A percentile compares a stretch with the other conserved stretches of the same genome.
phyloP scores from a whole-genome alignment of 306 rosid species.

The Rosa persica region DNA sequence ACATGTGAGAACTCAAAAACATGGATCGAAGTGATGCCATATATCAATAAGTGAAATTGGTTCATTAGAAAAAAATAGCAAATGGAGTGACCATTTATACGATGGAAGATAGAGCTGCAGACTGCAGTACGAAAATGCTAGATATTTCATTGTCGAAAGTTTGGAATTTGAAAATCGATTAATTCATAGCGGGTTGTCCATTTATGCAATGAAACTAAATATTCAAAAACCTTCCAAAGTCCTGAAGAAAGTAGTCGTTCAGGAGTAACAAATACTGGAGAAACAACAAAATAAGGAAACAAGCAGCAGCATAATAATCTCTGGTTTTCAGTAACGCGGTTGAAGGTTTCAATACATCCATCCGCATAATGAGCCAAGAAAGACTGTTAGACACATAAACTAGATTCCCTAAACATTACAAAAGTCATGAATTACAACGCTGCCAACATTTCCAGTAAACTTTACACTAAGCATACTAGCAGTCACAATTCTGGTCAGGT shows the following conservation, averaged over 20 bases:
- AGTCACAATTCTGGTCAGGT: constrained; percentile 46
- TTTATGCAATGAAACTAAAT: not conserved
- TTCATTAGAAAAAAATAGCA: too few relatives aligned
- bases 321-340: not conserved
- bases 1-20: too few relatives aligned
- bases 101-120: not conserved
- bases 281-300: not conserved
- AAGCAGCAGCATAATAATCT: not conserved
- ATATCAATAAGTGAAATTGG: too few relatives aligned
- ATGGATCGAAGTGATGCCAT: too few relatives aligned
- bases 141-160: too few relatives aligned
- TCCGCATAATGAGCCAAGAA: constrained; percentile 39
- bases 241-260: not conserved
- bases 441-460: constrained; percentile 44
- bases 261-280: not conserved
- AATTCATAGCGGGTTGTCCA: not conserved
- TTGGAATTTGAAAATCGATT: too few relatives aligned
- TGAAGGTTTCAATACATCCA: constrained; percentile 18
- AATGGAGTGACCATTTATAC: too few relatives aligned
- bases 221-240: not conserved
- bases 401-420: constrained; percentile 45
- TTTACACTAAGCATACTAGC: constrained; percentile 39
- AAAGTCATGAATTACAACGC: constrained; percentile 37
- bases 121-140: not conserved
- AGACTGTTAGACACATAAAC: constrained; percentile 38